Evolutionary conservation across 352 stramenopile species (phyloP), one percentile per base, ranked within the genome.

Genomic region (Phytophthora ramorum): DNA sequence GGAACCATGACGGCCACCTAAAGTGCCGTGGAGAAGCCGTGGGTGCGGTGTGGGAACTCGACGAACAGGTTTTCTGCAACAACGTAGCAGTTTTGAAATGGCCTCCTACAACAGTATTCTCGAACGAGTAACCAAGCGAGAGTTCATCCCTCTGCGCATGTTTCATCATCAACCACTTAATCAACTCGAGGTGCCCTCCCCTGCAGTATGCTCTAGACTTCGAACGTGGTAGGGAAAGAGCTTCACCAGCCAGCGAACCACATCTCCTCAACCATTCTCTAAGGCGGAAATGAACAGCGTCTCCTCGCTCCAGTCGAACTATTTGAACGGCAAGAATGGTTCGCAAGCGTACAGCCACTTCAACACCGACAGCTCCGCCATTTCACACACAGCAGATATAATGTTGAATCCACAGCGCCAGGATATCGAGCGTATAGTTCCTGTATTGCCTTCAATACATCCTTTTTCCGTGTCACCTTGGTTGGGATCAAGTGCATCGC

Each of bases 191-290:
- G 19, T 57, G 45, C 2, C 44, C 56, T 34, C 45, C 56, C 30
- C 43, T 0, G 34, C 37, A 30, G 45, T 45, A 34, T 57, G 16
- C 12, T 5, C 20, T n/a, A 63, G 12, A 1, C n/a, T 34, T 41
- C n/a, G 34, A 10, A 57, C 6, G n/a, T 20, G 24, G 12, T 50
- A 9, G 16, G 56, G 56, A 41, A 63, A 48, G 14, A 50, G n/a
- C 16, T 57, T 38, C n/a, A 55, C 16, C 43, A 63, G 24, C 55
- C 55, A 63, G 22, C 24, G 22, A 56, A 63, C 45, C 4, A 49
- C 34, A 47, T 63, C 32, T 7, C 24, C 24, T 30, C 46, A 32
- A 24, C 45, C 45, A 40, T 48, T 40, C 14, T 4, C 10, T 7
- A 34, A 63, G 34, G 56, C 44, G n/a, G 22, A 4, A 17, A 22